Base-by-base conservation (phyloP, 352 stramenopile genomes). In the Pythium phragmiticola region DNA sequence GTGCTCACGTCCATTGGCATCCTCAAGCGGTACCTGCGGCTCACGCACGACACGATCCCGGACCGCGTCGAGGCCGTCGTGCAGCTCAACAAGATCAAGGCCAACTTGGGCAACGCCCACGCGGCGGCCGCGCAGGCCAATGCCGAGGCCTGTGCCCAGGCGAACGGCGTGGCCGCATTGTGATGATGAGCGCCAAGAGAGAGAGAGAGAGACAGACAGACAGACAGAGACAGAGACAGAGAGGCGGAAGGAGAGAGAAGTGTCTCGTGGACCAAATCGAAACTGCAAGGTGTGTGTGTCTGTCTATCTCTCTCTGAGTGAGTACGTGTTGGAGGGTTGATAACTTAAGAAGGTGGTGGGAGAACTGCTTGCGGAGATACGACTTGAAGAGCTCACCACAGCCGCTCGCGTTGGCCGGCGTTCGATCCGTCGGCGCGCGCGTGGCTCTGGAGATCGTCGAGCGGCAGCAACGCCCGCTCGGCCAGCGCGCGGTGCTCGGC, bases 401-500 rank as follows among this genome's bases (percentile, higher is more conserved):
- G 56, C 43, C 61, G 30, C 56, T 17, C 47, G 8, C 16, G 39
- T n/a, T 46, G 39, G 21, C 50, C 36, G 34, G 37, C 26, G 43
- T 56, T 63, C 43, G 52, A 53, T 39, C 42, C 57, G 28, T 60
- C 55, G 21, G 61, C 19, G 19, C 23, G 55, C 42, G 16, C 34
- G 6, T 60, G 52, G 5, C 53, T 65, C 23, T 39, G 34, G 34
- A 48, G 21, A 5, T 73, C 60, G 4, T 65, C 61, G 13, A 69
- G 13, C 23, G 61, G 48, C 42, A 73, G 39, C 17, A 72, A 17
- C 21, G 55, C 59, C 5, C 74, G 73, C 60, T 93, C 84, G 49
- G 80, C 78, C 54, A 93, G 88, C n/a, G 81, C 84, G n/a, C 85
- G 82, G 28, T 87, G 73, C 69, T 95, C 86, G 5, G 80, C 80